These are phyloP conservation scores for Cnidoscolus chayamansa DNA, from an alignment of 441 rosid genomes.

Conservation along the genomic window DNA sequence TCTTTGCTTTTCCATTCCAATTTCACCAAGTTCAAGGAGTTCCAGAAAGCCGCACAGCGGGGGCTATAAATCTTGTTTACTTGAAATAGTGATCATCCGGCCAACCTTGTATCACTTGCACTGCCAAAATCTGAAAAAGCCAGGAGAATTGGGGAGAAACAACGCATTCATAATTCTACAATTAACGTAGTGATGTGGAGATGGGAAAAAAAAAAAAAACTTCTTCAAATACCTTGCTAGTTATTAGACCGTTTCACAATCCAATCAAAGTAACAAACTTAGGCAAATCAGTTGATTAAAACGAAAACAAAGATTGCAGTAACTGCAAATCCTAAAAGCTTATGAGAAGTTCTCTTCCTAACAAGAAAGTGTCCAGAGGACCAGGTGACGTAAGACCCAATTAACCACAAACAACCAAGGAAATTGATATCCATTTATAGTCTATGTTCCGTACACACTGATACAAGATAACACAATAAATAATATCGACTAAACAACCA, in stretches of 20 bases:
- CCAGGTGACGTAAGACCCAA: background rate
- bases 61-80: slow-evolving; percentile 21
- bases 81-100: slow-evolving; percentile 26
- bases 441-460: background rate
- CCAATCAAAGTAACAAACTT: background rate
- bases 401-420: background rate
- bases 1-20: slow-evolving; percentile 60
- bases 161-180: background rate
- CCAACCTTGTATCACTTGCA: background rate
- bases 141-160: background rate
- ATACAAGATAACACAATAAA: background rate
- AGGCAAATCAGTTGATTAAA: background rate
- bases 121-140: slow-evolving; percentile 19
- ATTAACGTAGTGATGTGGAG: background rate
- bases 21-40: slow-evolving; percentile 31
- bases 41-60: slow-evolving; percentile 20
- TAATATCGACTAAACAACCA: background rate
- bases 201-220: background rate
- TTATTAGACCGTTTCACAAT: background rate
- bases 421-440: background rate
- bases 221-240: background rate
- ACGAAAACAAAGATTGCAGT: background rate
- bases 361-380: background rate
- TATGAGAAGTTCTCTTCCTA: background rate
- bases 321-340: background rate